Percentiles rank a stretch among this genome's conserved stretches.
Conservation (phyloP, 2,329 filamentous ascomycete species). For the Westerdykella sp. region DNA sequence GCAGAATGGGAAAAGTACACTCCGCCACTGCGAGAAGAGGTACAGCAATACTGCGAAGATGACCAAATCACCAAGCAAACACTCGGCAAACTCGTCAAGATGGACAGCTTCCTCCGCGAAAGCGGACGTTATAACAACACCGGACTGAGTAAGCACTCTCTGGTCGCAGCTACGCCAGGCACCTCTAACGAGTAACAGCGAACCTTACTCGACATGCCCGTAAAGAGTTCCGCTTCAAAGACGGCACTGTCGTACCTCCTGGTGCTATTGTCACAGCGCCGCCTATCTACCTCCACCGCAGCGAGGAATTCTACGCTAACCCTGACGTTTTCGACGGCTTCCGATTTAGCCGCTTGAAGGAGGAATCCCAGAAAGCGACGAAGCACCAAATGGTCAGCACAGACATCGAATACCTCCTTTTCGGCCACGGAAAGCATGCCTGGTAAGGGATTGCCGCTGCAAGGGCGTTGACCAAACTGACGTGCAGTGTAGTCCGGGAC, state of each 20-base stretch:
- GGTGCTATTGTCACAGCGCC: constrained; percentile 1
- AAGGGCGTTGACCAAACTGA: too few species aligned
- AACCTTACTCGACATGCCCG: background rate
- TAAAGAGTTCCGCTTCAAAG: constrained; percentile 2
- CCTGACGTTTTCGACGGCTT: constrained; percentile 3
- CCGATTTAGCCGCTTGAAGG: background rate
- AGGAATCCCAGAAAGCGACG: background rate
- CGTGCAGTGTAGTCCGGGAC: too few species aligned
- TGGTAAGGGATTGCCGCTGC: too few species aligned
- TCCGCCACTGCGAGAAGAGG: background rate
- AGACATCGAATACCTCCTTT: background rate
- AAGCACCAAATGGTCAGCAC: constrained; percentile 1
- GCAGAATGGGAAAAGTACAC: constrained; percentile 3
- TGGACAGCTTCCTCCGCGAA: constrained; percentile 5
- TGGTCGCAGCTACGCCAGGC: background rate
- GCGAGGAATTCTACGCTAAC: background rate
- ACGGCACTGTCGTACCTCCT: constrained; percentile 1
- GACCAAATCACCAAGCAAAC: constrained; percentile 1
- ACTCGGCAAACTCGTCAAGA: background rate
- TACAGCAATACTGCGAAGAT: constrained; percentile 1
- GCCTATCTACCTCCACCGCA: background rate
- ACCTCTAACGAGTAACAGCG: background rate
- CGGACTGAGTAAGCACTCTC: constrained; percentile 1
- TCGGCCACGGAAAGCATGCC: constrained; percentile 3
- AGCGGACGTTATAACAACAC: constrained; percentile 1